These are phyloP conservation scores for Aspergillus pseudoterreus DNA, from an alignment of 2,329 filamentous ascomycete species.

Conservation along the genomic window DNA sequence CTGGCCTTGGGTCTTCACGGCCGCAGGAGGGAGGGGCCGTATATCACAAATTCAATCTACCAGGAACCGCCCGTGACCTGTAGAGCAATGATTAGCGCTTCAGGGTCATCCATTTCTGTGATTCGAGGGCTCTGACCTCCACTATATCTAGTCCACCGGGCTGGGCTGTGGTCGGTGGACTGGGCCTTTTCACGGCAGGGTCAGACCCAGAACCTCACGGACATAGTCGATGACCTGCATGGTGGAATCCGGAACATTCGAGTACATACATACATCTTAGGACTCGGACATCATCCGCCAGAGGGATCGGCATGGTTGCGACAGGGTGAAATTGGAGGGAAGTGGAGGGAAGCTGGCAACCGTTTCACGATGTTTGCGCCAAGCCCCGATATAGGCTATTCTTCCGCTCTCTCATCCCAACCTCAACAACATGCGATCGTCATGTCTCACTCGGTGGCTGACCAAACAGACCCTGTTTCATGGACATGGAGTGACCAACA, in stretches of 20 bases:
- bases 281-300: too few relatives aligned
- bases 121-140: slow-evolving; percentile 14
- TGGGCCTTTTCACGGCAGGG: not conserved
- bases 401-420: not conserved
- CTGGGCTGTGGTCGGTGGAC: not conserved
- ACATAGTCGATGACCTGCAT: not conserved
- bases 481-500: not conserved
- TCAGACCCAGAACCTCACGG: not conserved
- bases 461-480: not conserved
- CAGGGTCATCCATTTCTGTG: slow-evolving; percentile 2
- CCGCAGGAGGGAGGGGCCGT: not conserved
- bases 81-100: slow-evolving; percentile 25
- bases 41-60: slow-evolving; percentile 10
- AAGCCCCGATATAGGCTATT: slow-evolving; percentile 10
- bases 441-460: not conserved
- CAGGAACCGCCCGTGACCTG: slow-evolving; percentile 19
- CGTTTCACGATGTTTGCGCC: slow-evolving; percentile 11
- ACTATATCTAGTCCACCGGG: not conserved
- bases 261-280: too few relatives aligned
- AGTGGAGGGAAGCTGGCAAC: not conserved
- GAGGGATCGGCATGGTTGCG: slow-evolving; percentile 1
- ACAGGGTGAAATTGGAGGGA: slow-evolving; percentile 4
- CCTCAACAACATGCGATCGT: not conserved
- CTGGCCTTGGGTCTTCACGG: slow-evolving; percentile 2
- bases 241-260: too few relatives aligned